Evolutionary conservation across 306 rosid genomes (phyloP), one percentile per base, ranked within the genome.

Genomic region (Medicago lupulina): DNA sequence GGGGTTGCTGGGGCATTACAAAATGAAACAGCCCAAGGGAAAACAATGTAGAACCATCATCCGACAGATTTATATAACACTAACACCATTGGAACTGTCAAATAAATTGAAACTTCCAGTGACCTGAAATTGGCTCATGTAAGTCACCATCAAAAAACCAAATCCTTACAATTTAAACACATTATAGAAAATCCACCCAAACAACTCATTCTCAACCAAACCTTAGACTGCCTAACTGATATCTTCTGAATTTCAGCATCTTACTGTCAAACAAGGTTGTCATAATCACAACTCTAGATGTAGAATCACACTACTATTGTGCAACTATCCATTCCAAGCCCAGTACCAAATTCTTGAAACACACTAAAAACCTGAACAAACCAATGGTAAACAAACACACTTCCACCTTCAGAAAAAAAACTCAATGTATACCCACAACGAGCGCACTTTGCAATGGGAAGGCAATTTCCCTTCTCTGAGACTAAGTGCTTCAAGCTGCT

Each of bases 151-250:
- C 9, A 9, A 40, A 34, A 78, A 78, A 31, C 57, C 74, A 72
- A 64, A 43, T 23, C 34, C 50, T 23, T 25, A 60, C 78, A 58
- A 58, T 58, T 54, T 43, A 41, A 39, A 31, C 38, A 54, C 10
- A 7, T 7, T 4, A 28, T 9, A 63, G 50, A 73, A 65, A 63
- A n/a, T 18, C 59, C 9, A 34, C 43, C 43, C 8, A 31, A 15
- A n/a, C 66, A 62, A 62, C 61, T 57, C 38, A 54, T 46, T 16
- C 75, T 67, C 43, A 66, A 73, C 50, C 83, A 80, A 44, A 8
- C 38, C 39, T n/a, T 19, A 25, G 47, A 55, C 74, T 44, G 34
- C 53, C 54, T 51, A 55, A 68, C 49, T 3, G 51, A 47, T 7
- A 61, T 61, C 60, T 79, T 54, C 50, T 28, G 9, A 57, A 70